A percentile compares a stretch with the other conserved stretches of the same genome.
phyloP scores from a whole-genome alignment of 805 yeast species.

The Blastobotrys peoriensis region DNA sequence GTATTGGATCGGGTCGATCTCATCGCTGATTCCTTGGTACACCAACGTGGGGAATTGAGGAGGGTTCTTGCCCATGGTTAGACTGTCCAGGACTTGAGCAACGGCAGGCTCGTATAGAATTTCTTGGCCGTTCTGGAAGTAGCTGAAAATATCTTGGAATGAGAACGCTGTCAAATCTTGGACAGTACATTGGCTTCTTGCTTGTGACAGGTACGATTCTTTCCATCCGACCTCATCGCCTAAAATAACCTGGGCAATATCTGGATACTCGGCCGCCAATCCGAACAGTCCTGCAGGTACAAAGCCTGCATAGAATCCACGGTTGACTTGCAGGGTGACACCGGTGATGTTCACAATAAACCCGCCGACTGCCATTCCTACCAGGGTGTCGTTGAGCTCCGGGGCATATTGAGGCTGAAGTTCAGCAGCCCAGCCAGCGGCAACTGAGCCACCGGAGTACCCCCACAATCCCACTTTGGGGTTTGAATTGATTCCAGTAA shows the following conservation, averaged over 20 bases:
- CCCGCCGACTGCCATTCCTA: slow-evolving; percentile 27
- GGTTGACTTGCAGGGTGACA: slow-evolving; percentile 15
- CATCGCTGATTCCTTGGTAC: slow-evolving; percentile 22
- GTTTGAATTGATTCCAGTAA: slow-evolving; percentile 12
- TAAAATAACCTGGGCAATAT: slow-evolving; percentile 8
- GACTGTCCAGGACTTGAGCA: slow-evolving; percentile 12
- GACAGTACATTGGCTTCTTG: slow-evolving; percentile 15
- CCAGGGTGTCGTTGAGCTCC: slow-evolving; percentile 17
- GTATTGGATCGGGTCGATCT: slow-evolving; percentile 15
- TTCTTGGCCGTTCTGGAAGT: slow-evolving; percentile 17
- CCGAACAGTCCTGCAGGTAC: slow-evolving; percentile 23
- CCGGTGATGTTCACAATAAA: slow-evolving; percentile 21
- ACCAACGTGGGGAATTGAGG: slow-evolving; percentile 21
- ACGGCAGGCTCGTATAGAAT: slow-evolving; percentile 13
- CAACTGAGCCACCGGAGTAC: slow-evolving; percentile 26
- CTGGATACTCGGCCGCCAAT: slow-evolving; percentile 20
- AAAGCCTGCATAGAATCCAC: slow-evolving; percentile 19
- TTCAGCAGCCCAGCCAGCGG: slow-evolving; percentile 25
- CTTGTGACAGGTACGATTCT: slow-evolving; percentile 4
- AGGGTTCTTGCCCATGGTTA: slow-evolving; percentile 14
- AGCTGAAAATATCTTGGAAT: slow-evolving; percentile 17
- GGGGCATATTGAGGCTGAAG: slow-evolving; percentile 24
- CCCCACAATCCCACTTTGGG: slow-evolving; percentile 22
- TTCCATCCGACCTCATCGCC: slow-evolving; percentile 8
- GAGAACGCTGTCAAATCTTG: slow-evolving; percentile 13